Conservation (phyloP, 768 basidiomycete species). For the Antrodiella citrinella region DNA sequence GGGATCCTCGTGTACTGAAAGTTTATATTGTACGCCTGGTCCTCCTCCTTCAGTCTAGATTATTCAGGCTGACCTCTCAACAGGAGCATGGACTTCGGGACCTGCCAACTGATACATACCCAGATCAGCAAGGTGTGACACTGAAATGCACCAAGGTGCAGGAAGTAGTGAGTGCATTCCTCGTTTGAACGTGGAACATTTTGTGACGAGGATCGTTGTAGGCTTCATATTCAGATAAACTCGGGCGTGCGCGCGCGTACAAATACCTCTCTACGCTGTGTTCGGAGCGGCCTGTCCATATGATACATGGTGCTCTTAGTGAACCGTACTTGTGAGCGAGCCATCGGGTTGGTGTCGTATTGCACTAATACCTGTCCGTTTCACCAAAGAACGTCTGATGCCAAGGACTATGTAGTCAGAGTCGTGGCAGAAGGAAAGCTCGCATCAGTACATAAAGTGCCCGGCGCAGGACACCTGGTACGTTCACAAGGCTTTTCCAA, state of each 20-base stretch:
- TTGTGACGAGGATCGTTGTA: background rate
- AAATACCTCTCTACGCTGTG: slow-evolving; percentile 8
- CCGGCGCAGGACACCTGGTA: slow-evolving; percentile 9
- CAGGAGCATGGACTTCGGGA: slow-evolving; percentile 35
- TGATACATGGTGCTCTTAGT: slow-evolving; percentile 12
- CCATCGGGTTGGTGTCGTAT: background rate
- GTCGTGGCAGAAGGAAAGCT: slow-evolving; percentile 5
- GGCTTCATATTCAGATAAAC: slow-evolving; percentile 8
- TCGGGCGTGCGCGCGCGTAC: slow-evolving; percentile 10
- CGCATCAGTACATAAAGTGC: slow-evolving; percentile 3
- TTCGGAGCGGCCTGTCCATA: slow-evolving; percentile 12
- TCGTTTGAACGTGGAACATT: background rate
- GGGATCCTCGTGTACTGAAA: slow-evolving; percentile 42
- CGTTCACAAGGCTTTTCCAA: background rate
- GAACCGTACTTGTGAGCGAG: slow-evolving; percentile 8
- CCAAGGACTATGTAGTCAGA: slow-evolving; percentile 6
- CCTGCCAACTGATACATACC: slow-evolving; percentile 16
- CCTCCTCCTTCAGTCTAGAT: background rate
- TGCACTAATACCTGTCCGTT: background rate
- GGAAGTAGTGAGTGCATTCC: slow-evolving; percentile 9
- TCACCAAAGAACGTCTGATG: background rate
- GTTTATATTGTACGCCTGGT: slow-evolving; percentile 31
- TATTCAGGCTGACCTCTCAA: background rate
- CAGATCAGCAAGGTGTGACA: slow-evolving; percentile 18
- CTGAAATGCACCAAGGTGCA: slow-evolving; percentile 13